phyloP scores from a whole-genome alignment of 768 basidiomycete species.

The Candolleomyces aberdarensis region DNA sequence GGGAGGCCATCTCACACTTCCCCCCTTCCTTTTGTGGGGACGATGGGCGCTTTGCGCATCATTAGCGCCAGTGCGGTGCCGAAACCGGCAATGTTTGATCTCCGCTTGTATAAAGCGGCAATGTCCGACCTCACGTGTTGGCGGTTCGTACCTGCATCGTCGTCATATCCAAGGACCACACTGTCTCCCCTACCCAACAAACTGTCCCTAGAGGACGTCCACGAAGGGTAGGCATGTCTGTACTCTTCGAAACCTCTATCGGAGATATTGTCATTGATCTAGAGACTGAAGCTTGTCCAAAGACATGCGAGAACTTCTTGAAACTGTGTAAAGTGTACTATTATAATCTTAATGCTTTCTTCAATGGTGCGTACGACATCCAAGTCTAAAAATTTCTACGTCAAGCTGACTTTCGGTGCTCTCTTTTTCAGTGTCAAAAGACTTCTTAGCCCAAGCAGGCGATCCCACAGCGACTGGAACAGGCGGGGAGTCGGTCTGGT shows the following conservation, averaged over 20 bases:
- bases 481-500: conserved; percentile 90
- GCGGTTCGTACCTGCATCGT: neutral
- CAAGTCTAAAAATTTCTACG: too few relatives aligned
- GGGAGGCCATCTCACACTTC: too few relatives aligned
- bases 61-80: too few relatives aligned
- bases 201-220: neutral
- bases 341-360: conserved; percentile 96
- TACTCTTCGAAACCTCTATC: conserved; percentile 93
- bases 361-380: conserved; percentile 71
- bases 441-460: conserved; percentile 95
- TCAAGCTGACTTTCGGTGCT: too few relatives aligned
- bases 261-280: conserved; percentile 97
- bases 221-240: conserved; percentile 65
- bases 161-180: neutral
- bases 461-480: conserved; percentile 94
- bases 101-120: too few relatives aligned
- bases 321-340: conserved; percentile 98
- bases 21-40: too few relatives aligned
- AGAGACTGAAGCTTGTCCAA: conserved; percentile 87
- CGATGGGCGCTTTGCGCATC: too few relatives aligned
- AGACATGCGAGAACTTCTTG: conserved; percentile 92
- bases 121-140: too few relatives aligned
- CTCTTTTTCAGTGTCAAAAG: conserved; percentile 74
- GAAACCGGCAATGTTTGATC: too few relatives aligned
- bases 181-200: neutral